Evolutionary conservation across 202 grass and related monocot genomes (phyloP), one percentile per base, ranked within the genome.

Genomic region (Sporobolus alterniflorus): DNA sequence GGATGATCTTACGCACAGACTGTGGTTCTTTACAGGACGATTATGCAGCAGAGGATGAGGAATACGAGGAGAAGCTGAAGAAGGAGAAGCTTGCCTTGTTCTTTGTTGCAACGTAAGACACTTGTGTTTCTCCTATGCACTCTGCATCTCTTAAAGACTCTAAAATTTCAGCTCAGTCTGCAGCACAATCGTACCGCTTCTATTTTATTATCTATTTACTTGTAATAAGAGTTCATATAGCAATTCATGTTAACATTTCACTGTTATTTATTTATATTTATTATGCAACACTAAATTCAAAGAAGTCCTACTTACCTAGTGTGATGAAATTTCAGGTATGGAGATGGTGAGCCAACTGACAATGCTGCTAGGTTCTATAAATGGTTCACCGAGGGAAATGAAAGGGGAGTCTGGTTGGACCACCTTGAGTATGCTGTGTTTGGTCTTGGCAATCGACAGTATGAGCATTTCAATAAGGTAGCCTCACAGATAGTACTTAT

Each of bases 391-490:
- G 95, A 98, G 82, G 95, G 86, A 61, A 92, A 93, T 66, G 90
- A 98, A 80, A 95, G 81, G 74, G 89, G 64, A 24, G 83, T 64
- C 13, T 93, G 86, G 90, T 79, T 98, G 66, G 71, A 82, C 43
- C 72, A 80, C 41, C 82, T 98, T 81, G 74, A 93, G 55, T 98
- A 91, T 88, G 92, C 84, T 52, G 86, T 98, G 26, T 98, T 98
- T 87, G 92, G 95, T 78, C 84, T 98, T 68, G 95, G 95, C 26
- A 98, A 98, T 75, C 86, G 81, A 50, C 95, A 98, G 56, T 98
- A 98, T 77, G 95, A 95, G 72, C 95, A 98, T 91, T 98, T 98
- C 64, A 98, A 98, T 69, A 98, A 95, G 92, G 95, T 98, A 77
- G 47, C 68, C 49, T 41, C 31, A 56, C 6, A 25, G 22, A 56